phyloP scores from a whole-genome alignment of 805 yeast genomes.

The Wickerhamiella galacta region DNA sequence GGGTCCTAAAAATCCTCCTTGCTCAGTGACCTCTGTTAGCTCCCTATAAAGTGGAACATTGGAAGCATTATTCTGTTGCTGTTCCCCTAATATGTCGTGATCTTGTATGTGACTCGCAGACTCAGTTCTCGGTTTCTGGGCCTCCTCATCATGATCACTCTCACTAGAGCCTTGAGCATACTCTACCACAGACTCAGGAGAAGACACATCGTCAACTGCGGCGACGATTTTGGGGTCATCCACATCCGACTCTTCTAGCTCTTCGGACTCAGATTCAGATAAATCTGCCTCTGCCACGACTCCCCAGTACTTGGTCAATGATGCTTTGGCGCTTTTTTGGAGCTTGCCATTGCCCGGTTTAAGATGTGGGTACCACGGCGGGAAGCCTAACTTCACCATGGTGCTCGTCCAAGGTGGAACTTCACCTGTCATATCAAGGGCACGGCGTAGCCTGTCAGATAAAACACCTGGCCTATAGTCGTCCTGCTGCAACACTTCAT shows the following conservation, averaged over 20 bases:
- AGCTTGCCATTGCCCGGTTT: neutral
- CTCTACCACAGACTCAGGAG: neutral
- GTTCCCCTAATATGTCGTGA: too few species aligned
- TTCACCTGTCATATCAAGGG: constrained; percentile 45
- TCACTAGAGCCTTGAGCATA: neutral
- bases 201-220: too few species aligned
- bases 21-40: too few species aligned
- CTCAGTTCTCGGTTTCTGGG: too few species aligned
- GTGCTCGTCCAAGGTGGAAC: constrained; percentile 69
- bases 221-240: neutral
- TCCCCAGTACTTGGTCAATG: too few species aligned
- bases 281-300: neutral
- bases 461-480: constrained; percentile 50
- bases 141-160: too few species aligned
- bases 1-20: too few species aligned
- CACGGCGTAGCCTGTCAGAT: constrained; percentile 43
- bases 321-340: too few species aligned
- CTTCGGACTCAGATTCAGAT: neutral
- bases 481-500: constrained; percentile 27
- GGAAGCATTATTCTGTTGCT: too few species aligned
- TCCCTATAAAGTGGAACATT: too few species aligned
- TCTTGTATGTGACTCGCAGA: too few species aligned
- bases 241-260: neutral
- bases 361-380: constrained; percentile 52
- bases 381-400: constrained; percentile 59